Percentiles rank a stretch among this genome's conserved stretches.
These are phyloP conservation scores for Metarhizium guizhouense DNA, from an alignment of 2,329 filamentous ascomycete genomes.

Conservation along the genomic window DNA sequence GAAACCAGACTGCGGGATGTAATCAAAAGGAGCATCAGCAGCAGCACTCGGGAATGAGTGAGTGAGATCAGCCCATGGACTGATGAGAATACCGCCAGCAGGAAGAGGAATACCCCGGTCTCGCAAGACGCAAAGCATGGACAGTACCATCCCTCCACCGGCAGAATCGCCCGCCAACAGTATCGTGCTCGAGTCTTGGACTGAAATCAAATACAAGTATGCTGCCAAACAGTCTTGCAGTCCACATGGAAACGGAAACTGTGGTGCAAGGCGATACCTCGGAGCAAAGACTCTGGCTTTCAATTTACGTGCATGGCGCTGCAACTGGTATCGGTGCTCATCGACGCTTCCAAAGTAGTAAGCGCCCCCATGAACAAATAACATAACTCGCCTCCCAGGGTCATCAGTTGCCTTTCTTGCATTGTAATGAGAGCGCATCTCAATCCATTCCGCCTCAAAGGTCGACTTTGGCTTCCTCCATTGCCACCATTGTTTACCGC, in stretches of 20 bases:
- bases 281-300: slow-evolving; percentile 84
- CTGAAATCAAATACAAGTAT: slow-evolving; percentile 72
- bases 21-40: slow-evolving; percentile 65
- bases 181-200: slow-evolving; percentile 73
- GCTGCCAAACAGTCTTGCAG: slow-evolving; percentile 83
- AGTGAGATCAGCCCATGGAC: slow-evolving; percentile 91
- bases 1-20: slow-evolving; percentile 82
- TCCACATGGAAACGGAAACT: slow-evolving; percentile 93
- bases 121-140: slow-evolving; percentile 68
- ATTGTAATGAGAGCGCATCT: slow-evolving; percentile 72
- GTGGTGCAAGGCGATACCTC: slow-evolving; percentile 77
- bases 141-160: slow-evolving; percentile 82
- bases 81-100: slow-evolving; percentile 82
- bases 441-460: slow-evolving; percentile 86
- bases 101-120: slow-evolving; percentile 79
- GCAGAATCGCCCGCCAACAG: slow-evolving; percentile 88
- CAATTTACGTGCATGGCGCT: slow-evolving; percentile 88
- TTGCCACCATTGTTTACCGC: slow-evolving; percentile 82
- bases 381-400: slow-evolving; percentile 66
- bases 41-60: slow-evolving; percentile 92
- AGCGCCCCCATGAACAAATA: slow-evolving; percentile 89
- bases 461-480: slow-evolving; percentile 63
- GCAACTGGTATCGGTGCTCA: slow-evolving; percentile 96
- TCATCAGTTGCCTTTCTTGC: slow-evolving; percentile 56
- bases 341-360: slow-evolving; percentile 96